Evolutionary conservation across 2,329 filamentous ascomycete species (phyloP), one percentile per base, ranked within the genome.

Genomic region (Xylariaceae sp.): DNA sequence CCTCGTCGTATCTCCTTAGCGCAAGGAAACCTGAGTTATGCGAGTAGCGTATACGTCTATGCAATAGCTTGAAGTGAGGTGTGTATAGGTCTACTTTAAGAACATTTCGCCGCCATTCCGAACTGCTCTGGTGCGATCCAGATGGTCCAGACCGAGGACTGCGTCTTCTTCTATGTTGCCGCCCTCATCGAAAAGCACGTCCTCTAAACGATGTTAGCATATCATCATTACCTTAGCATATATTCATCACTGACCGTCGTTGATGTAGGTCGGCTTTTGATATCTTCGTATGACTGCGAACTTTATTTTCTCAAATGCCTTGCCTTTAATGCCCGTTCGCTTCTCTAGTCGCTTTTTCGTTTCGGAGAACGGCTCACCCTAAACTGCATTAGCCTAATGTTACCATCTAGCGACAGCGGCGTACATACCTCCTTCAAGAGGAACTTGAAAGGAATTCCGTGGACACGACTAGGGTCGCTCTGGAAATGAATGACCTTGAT

Each of bases 221-320:
- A 14, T 20, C 19, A 14, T 7, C 26, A 51, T 20, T 50, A 32
- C 47, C 12, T 9, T 48, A 16, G 48, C 32, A 18, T 2, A 18
- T 26, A 47, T 5, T 40, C 6, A 18, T 9, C 14, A 73, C 87
- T 80, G 78, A 96, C 93, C 92, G 76, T 98, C 95, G 64, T 89
- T 86, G 45, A 99, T 79, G 76, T 96, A 96, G 57, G 86, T 83
- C 21, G 92, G 89, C 69, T 89, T 91, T 40, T 80, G 79, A 49
- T 85, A 81, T 71, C 89, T 81, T 72, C 87, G 80, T 49, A 97
- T 83, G 29, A 96, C 75, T 6, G 92, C 90, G 78, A 99, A 97
- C 75, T 96, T 97, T 74, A 99, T 95, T 81, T 98, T 98, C 74
- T 99, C 93, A 65, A 99, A 93, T 63, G 91, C 91, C 80, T 99